A percentile compares a stretch with the other conserved stretches of the same genome.
Evolutionary conservation across 2,329 filamentous ascomycete species (phyloP).

Genomic region (Calonectria naviculata): DNA sequence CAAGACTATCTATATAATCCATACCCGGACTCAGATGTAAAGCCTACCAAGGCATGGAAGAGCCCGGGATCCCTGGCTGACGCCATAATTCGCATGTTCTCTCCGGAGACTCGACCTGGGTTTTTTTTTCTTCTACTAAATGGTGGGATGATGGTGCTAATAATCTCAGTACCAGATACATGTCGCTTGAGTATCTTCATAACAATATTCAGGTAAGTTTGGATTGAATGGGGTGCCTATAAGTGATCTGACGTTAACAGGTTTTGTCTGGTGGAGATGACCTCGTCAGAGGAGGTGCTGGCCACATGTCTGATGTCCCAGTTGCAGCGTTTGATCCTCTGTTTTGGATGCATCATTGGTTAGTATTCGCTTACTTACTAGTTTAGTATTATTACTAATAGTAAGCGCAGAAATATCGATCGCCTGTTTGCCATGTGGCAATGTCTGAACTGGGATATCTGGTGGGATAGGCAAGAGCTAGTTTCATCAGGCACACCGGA

Average conservation of each 20-base stretch:
- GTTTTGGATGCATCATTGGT: conserved; percentile 71
- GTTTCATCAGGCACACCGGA: background rate
- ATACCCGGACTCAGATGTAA: background rate
- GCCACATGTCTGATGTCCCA: conserved; percentile 65
- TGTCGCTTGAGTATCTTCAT: conserved; percentile 51
- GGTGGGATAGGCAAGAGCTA: conserved; percentile 14
- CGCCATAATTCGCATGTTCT: conserved; percentile 38
- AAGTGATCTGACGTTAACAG: background rate
- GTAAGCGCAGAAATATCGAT: conserved; percentile 14
- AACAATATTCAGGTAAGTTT: conserved; percentile 49
- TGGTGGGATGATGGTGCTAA: background rate
- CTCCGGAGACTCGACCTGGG: conserved; percentile 37
- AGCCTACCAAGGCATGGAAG: background rate
- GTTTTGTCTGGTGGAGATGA: conserved; percentile 23
- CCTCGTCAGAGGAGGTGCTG: conserved; percentile 45
- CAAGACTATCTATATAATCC: background rate
- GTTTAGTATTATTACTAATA: background rate
- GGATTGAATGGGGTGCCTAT: rapidly evolving
- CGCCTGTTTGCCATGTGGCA: conserved; percentile 26
- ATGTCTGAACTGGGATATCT: conserved; percentile 19
- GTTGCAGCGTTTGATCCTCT: conserved; percentile 73
- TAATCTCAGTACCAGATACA: conserved; percentile 11
- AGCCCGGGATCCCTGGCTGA: conserved; percentile 35
- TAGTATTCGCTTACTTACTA: background rate
- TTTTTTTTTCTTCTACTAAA: conserved; percentile 15